A percentile compares a stretch with the other conserved stretches of the same genome.
phyloP scores from a whole-genome alignment of 495 filamentous ascomycete species.

The Choiromyces venosus region DNA sequence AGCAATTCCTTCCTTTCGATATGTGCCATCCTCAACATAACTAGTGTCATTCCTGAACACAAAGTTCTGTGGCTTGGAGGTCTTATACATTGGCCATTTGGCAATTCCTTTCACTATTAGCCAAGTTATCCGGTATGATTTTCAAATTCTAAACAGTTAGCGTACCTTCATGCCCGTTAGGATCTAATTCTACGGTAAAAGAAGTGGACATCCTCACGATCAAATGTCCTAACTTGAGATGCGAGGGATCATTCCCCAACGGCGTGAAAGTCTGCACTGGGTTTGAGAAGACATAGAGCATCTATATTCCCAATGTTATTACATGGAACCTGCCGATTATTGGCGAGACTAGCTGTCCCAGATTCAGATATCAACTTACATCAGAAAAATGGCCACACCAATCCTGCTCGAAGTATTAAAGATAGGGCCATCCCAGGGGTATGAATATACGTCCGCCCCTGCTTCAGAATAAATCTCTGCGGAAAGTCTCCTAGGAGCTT shows the following conservation, averaged over 20 bases:
- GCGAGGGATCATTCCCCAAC: conserved; percentile 49
- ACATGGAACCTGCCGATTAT: no score
- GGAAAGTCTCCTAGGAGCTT: conserved; percentile 53
- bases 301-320: no score
- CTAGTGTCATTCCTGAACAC: conserved; percentile 46
- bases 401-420: conserved; percentile 41
- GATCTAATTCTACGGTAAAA: conserved; percentile 52
- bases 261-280: conserved; percentile 51
- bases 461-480: conserved; percentile 55
- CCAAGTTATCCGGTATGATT: neutral
- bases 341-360: no score
- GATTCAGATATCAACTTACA: conserved; percentile 55
- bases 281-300: conserved; percentile 41
- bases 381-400: conserved; percentile 53
- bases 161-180: conserved; percentile 46
- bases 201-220: conserved; percentile 55
- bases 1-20: conserved; percentile 45
- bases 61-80: conserved; percentile 46
- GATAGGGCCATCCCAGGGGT: conserved; percentile 54
- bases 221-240: conserved; percentile 47
- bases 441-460: conserved; percentile 54
- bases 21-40: conserved; percentile 46
- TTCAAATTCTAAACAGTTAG: neutral
- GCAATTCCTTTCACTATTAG: conserved; percentile 32
- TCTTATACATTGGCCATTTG: conserved; percentile 49